Conservation (phyloP, 2,329 filamentous ascomycete genomes). For the Akanthomyces dipterigenus region DNA sequence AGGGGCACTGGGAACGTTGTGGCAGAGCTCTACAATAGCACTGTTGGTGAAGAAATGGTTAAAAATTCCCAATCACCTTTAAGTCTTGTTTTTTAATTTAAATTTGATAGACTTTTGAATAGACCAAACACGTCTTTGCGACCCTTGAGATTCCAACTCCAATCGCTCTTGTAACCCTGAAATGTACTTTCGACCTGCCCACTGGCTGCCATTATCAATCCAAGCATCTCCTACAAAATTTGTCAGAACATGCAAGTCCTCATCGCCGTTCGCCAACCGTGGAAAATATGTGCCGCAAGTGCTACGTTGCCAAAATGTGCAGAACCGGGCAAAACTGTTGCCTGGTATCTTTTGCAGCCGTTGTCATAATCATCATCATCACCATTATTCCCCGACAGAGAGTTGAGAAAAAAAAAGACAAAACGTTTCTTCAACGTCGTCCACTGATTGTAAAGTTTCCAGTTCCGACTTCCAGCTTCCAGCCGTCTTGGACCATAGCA, state of each 20-base stretch:
- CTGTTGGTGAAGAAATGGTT: background rate
- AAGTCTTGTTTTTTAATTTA: no score
- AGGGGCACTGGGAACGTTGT: constrained; percentile 54
- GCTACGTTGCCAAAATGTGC: background rate
- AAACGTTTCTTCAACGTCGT: constrained; percentile 23
- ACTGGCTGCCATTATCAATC: background rate
- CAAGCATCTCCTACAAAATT: background rate
- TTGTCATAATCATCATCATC: background rate
- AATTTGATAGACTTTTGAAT: background rate
- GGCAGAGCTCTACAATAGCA: background rate
- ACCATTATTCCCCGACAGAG: background rate
- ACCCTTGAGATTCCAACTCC: background rate
- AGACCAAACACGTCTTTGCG: background rate
- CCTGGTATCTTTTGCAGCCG: background rate
- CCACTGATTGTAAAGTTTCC: constrained; percentile 68
- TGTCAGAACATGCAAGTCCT: background rate
- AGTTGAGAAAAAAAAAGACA: background rate
- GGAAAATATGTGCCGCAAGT: background rate
- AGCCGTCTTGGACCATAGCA: constrained; percentile 69
- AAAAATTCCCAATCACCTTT: no score
- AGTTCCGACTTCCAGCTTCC: constrained; percentile 68
- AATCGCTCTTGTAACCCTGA: background rate
- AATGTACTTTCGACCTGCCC: background rate
- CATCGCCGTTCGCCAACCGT: background rate
- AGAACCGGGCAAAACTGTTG: background rate